A percentile compares a stretch with the other conserved stretches of the same genome.
These are phyloP conservation scores for Lagerstroemia speciosa DNA, from an alignment of 345 rosid species.

Conservation along the genomic window DNA sequence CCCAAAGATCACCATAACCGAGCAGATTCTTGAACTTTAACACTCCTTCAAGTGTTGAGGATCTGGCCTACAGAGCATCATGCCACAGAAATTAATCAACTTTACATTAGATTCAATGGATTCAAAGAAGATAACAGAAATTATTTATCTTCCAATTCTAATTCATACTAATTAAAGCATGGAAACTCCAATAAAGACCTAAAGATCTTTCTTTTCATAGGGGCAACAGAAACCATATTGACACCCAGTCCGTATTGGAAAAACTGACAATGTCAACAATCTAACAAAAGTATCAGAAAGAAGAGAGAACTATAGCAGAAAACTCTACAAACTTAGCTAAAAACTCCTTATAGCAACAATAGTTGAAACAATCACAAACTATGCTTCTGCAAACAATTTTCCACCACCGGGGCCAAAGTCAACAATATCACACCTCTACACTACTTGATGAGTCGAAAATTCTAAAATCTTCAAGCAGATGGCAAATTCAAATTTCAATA, in stretches of 20 bases:
- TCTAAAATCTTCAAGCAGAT: not conserved
- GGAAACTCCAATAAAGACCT: not conserved
- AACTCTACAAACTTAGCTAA: not conserved
- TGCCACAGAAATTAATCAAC: not conserved
- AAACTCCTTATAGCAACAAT: not conserved
- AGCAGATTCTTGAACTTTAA: constrained; percentile 70
- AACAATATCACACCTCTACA: not conserved
- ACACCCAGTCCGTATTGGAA: not conserved
- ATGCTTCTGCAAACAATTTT: not conserved
- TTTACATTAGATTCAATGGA: not conserved
- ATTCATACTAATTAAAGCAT: not conserved
- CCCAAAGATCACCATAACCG: constrained; percentile 95
- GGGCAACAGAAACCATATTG: not conserved
- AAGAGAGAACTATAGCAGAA: not conserved
- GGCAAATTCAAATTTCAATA: constrained; percentile 5
- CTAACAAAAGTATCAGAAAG: too few species aligned
- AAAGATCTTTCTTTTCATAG: not conserved
- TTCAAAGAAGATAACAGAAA: not conserved
- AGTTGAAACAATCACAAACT: not conserved
- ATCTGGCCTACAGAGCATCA: constrained; percentile 51
- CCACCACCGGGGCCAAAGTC: not conserved
- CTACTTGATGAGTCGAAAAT: not conserved
- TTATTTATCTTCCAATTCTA: not conserved
- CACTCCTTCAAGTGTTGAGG: constrained; percentile 75
- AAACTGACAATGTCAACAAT: not conserved